Evolutionary conservation across 164 flowering plant genomes (phyloP), one percentile per base, ranked within the genome.

Genomic region (Piper longum): DNA sequence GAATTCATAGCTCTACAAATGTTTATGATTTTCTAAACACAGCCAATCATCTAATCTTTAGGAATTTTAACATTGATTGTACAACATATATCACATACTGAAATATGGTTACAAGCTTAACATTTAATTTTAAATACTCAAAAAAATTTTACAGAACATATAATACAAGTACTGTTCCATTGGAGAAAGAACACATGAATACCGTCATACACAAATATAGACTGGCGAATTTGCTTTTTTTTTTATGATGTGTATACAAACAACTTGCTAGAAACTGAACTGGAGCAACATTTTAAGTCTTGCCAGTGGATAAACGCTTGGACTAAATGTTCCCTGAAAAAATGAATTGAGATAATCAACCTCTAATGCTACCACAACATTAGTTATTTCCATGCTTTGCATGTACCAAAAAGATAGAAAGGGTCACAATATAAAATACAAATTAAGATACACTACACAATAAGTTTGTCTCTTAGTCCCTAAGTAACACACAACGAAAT

Each of bases 291-390:
- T 16, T 4, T 26, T 7, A 19, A 57, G 16, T 8, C 60, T 8
- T 57, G 26, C 60, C 60, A 57, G 41, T 57, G 60, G 42, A 57
- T 57, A 57, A 16, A 41, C 26, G 26, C 41, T 19, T 19, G 40
- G 60, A 8, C 60, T 26, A 16, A 57, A 57, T 36, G 60, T 36
- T 9, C 41, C 60, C 60, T 57, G 60, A 57, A 57, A 36, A 16
- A 36, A 19, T 18, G 7, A 39, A 9, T 57, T 57, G 7, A 57
- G 26, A 7, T 19, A 9, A 17, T 19, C 36, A 18, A 9, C 13
- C 4, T 56, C 7, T 8, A 3, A n/a, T 4, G 26, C 4, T 14
- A 17, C 9, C 36, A 39, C 18, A 11, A 18, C 36, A 57, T 18
- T 9, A 13, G 13, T 26, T 26, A 26, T 26, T 26, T 26, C 36